A percentile compares a stretch with the other conserved stretches of the same genome.
These are phyloP conservation scores for Bolboschoenoplectus hybrid DNA, from an alignment of 202 grass and related monocot species.

Conservation along the genomic window DNA sequence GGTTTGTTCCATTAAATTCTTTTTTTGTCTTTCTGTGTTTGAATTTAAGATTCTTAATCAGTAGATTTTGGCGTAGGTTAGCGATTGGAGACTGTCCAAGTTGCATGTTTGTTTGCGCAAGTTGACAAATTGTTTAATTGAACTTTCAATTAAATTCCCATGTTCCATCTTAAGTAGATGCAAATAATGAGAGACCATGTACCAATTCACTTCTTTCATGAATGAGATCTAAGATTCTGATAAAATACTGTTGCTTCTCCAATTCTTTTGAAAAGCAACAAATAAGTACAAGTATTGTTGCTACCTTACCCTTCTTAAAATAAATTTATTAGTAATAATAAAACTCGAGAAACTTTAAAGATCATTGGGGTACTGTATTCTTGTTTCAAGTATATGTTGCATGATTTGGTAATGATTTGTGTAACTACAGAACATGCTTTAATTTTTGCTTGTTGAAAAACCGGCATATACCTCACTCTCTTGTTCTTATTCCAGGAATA, in stretches of 20 bases:
- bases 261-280: slow-evolving; percentile 14
- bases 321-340: not conserved
- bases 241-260: slow-evolving; percentile 29
- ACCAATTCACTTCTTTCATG: slow-evolving; percentile 16
- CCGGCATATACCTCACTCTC: not conserved
- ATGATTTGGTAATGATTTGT: not conserved
- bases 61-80: slow-evolving; percentile 30
- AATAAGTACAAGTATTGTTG: slow-evolving; percentile 23
- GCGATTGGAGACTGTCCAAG: slow-evolving; percentile 5
- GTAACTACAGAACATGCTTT: not conserved
- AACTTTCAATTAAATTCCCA: slow-evolving; percentile 12
- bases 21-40: not conserved
- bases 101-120: slow-evolving; percentile 9
- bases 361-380: not conserved
- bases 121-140: slow-evolving; percentile 27
- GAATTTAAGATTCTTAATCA: slow-evolving; percentile 22
- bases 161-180: slow-evolving; percentile 14
- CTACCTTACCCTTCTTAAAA: not conserved
- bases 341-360: not conserved
- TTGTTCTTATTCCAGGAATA: slow-evolving; percentile 71
- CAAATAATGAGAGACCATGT: not conserved
- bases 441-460: not conserved
- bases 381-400: slow-evolving; percentile 14
- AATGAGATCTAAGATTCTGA: slow-evolving; percentile 36
- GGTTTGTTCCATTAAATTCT: slow-evolving; percentile 26